Base-by-base conservation (phyloP, 2,329 filamentous ascomycete species). In the Aspergillus ochraceoroseus region DNA sequence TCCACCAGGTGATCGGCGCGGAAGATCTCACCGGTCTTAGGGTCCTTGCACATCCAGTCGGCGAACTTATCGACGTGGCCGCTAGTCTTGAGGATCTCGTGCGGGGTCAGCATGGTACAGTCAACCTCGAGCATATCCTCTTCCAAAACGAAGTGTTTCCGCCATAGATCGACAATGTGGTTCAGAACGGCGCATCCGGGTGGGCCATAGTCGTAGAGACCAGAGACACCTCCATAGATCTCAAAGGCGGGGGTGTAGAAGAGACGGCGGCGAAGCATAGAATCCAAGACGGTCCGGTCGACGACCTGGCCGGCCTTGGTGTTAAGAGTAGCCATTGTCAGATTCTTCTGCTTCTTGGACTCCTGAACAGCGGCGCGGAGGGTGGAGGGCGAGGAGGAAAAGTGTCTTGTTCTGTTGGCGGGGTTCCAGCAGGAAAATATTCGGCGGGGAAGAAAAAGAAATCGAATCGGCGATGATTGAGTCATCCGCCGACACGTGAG, bases 1-100 rank as follows among this genome's bases (percentile, higher is more conserved):
- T 96, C 89, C 53, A 98, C 89, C 57, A 96, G 79, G 72, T 98
- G 92, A 63, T 98, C 92, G 43, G 92, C 88, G 55, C 92, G 82
- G 64, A 98, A 81, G 61, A 95, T 95, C 67, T 98, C 92, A 63
- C 92, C 92, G 58, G 84, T 95, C 76, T 94, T 94, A 49, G 90
- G 87, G 67, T 98, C 92, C 70, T 94, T 95, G 81, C 87, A 95
- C 89, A 96, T 95, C 87, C 86, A 96, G 67, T 96, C 90, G 67
- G 87, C 85, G 61, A 96, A 96, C 69, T 94, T 94, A 67, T 95
- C 90, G 52, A 96, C 92, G 70, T 98, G 92, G 50, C 92, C 92
- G 65, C 81, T 86, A 38, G 90, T 95, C 77, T 96, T 94, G 61
- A 98, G 79, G 25, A 98, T 87, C 32, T 92, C 85, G 58, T 92